Conservation (phyloP, 2,329 filamentous ascomycete genomes). For the Chrysoporthe puriensis region DNA sequence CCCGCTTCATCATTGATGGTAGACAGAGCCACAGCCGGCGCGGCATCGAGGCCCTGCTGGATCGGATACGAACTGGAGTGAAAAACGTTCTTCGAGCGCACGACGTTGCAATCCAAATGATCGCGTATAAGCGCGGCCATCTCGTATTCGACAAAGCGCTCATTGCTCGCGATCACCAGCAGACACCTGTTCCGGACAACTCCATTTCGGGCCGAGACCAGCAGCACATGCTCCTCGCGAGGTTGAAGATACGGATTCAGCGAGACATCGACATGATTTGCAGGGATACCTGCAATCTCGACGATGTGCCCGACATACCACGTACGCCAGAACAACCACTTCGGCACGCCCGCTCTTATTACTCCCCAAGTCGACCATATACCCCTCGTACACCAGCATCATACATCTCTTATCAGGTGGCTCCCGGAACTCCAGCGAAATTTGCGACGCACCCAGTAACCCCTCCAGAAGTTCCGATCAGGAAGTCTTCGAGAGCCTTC, state of each 20-base stretch:
- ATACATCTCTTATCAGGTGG: neutral
- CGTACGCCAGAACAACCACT: constrained; percentile 17
- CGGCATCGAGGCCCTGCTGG: constrained; percentile 52
- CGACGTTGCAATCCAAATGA: constrained; percentile 51
- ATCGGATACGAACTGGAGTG: constrained; percentile 55
- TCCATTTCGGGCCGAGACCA: neutral
- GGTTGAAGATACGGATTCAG: constrained; percentile 50
- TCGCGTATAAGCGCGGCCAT: constrained; percentile 56
- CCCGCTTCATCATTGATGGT: constrained; percentile 48
- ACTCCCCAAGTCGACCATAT: constrained; percentile 12
- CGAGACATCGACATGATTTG: constrained; percentile 53
- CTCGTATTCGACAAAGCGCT: constrained; percentile 55
- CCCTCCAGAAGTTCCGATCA: neutral
- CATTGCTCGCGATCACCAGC: constrained; percentile 42
- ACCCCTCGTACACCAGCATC: constrained; percentile 15
- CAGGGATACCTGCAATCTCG: constrained; percentile 54
- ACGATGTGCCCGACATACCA: constrained; percentile 38
- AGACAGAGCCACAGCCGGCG: constrained; percentile 47
- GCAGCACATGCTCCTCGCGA: constrained; percentile 41
- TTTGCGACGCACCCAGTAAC: constrained; percentile 9
- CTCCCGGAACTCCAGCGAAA: constrained; percentile 12
- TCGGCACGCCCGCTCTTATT: constrained; percentile 8
- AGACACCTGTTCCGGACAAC: constrained; percentile 28
- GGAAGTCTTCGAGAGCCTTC: constrained; percentile 29
- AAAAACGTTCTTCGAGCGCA: constrained; percentile 52